Conservation (phyloP, 2,329 filamentous ascomycete genomes). For the Paraconiothyrium brasiliense region DNA sequence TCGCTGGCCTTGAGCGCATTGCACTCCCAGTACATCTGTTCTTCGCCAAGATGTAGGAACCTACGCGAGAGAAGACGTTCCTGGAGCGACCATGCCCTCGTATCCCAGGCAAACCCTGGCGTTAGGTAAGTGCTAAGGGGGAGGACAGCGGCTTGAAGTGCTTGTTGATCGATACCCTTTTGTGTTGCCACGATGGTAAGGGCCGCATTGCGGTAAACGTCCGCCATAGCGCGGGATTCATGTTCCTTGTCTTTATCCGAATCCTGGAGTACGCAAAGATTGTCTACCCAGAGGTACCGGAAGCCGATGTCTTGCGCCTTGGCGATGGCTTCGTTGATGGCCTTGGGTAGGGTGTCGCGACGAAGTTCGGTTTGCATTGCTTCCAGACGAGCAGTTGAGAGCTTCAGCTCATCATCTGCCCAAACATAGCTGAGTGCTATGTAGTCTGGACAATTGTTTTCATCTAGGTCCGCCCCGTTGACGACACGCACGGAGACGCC, state of each 20-base stretch:
- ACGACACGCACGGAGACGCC: constrained; percentile 33
- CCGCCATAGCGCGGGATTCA: constrained; percentile 44
- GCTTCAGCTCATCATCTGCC: constrained; percentile 29
- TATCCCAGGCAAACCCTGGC: constrained; percentile 45
- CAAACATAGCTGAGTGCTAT: constrained; percentile 43
- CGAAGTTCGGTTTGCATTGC: constrained; percentile 28
- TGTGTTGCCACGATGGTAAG: constrained; percentile 36
- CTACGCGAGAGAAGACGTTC: constrained; percentile 48
- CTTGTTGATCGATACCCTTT: constrained; percentile 13
- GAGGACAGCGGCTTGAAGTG: constrained; percentile 24
- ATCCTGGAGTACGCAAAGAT: constrained; percentile 47
- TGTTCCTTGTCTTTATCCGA: constrained; percentile 39
- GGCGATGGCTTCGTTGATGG: constrained; percentile 40
- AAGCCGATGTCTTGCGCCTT: constrained; percentile 38
- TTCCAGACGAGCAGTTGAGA: constrained; percentile 29
- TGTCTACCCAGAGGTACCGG: constrained; percentile 47
- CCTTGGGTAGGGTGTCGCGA: constrained; percentile 29
- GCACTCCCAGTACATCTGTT: constrained; percentile 52
- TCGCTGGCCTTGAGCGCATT: constrained; percentile 48
- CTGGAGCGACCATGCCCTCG: constrained; percentile 48
- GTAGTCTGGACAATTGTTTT: constrained; percentile 28
- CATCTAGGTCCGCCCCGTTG: constrained; percentile 30
- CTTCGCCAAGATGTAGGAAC: constrained; percentile 42
- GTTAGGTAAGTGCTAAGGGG: constrained; percentile 26
- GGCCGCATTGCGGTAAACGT: constrained; percentile 46